Evolutionary conservation across 805 yeast species (phyloP), one percentile per base, ranked within the genome.

Genomic region (Wickerhamiella azyma): DNA sequence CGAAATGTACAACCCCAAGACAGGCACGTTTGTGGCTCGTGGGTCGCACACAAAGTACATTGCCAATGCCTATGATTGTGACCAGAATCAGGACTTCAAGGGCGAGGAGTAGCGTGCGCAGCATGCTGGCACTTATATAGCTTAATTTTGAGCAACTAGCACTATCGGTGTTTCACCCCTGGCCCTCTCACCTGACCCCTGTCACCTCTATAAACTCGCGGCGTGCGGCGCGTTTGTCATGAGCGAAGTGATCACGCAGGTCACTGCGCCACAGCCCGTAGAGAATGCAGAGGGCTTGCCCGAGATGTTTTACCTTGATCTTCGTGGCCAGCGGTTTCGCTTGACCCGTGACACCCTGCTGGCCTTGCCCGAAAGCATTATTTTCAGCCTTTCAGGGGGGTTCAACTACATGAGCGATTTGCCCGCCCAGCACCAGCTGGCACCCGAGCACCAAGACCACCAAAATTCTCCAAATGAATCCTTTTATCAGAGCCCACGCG

Each of bases 341-440:
- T 79, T 92, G 41, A 78, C 94, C 5, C 71, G 96, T 51, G 94
- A 85, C 55, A 95, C 85, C 60, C 71, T 92, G 53, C 80, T 88
- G 85, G 77, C 85, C 44, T 67, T 92, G 28, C 98, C 98, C 0
- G 98, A 92, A 60, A 78, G 88, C 50, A 76, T 92, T 19, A 66
- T 92, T 48, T 72, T 88, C 46, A 84, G 96, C 55, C 66, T 92
- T 18, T 84, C 85, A 58, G 95, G 96, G 37, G 94, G 85, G 3
- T 82, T 85, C 59, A 71, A 83, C 47, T 92, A 85, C 61, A 70
- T 71, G 48, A 65, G 75, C 44, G 94, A 94, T 1, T 79, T 79
- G 53, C 81, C 83, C 8, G 82, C 85, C 13, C 41, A 30, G 18
- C 41, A 38, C 26, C 29, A 37, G 26, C 36, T 8, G 7, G 26